Base-by-base conservation (phyloP, 495 filamentous ascomycete genomes). In the Hyaloscypha bicolor region DNA sequence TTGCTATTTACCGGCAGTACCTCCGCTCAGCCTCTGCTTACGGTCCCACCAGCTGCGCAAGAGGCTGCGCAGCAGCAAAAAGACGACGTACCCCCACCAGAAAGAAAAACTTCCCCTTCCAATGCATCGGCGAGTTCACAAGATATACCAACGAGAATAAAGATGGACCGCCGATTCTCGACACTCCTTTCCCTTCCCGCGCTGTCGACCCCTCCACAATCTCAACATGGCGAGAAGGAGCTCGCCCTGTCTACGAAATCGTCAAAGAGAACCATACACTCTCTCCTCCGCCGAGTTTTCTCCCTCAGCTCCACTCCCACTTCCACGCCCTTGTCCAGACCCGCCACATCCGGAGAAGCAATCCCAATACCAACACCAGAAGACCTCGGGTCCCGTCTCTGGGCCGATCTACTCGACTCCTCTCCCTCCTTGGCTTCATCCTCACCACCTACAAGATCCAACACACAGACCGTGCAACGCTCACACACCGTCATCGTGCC, bases 121-220 rank as follows among this genome's bases (percentile, higher is more conserved):
- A 21, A 53, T 25, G 19, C 51, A 6, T 8, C 51, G 19, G 19
- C 19, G 51, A 25, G 6, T 21, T 8, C 51, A 9, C n/a, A 48
- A 48, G 4, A 19, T 16, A 48, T 1, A 48, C 4, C 42, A 3
- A 48, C 42, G 42, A 48, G 42, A 48, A 19, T 56, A 0, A 56
- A 29, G 25, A 56, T 60, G 57, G 57, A 60, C n/a, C 9, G 33
- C 8, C 8, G 57, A 14, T 60, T 60, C 57, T 60, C 57, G 9
- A 33, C 30, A n/a, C 31, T 60, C 30, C 25, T 60, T 37, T 21
- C 31, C 6, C 19, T 37, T 4, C 30, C 21, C 14, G 25, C 22
- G 19, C 21, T 6, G 29, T 11, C 33, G 8, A 6, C 29, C 14
- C 32, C 9, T 37, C 19, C 57, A 37, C 35, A 37, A 37, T 37